Evolutionary conservation across 2,329 filamentous ascomycete species (phyloP).

Genomic region (Monilinia fructigena): DNA sequence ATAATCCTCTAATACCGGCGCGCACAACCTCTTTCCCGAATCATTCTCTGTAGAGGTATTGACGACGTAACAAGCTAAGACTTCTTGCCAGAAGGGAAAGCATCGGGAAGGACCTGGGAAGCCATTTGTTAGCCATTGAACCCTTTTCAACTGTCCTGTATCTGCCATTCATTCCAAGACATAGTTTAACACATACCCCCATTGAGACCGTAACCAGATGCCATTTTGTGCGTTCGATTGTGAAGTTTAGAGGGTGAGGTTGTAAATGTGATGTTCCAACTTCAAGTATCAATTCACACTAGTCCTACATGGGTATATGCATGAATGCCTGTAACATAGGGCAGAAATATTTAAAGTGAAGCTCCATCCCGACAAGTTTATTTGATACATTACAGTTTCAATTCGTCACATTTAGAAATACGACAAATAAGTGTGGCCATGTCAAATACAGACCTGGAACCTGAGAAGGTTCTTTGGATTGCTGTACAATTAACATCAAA

Average conservation of each 20-base stretch:
- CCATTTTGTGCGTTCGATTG: slow-evolving; percentile 52
- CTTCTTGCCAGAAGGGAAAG: slow-evolving; percentile 99
- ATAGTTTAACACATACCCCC: slow-evolving; percentile 61
- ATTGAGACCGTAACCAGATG: slow-evolving; percentile 78
- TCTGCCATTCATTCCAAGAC: background rate
- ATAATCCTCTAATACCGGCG: slow-evolving; percentile 86
- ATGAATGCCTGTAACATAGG: slow-evolving; percentile 1
- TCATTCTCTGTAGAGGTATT: slow-evolving; percentile 79
- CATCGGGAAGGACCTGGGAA: slow-evolving; percentile 59
- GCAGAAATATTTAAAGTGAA: background rate
- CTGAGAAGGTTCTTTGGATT: slow-evolving; percentile 69
- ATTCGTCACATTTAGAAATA: slow-evolving; percentile 4
- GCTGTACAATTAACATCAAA: slow-evolving; percentile 68
- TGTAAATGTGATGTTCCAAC: slow-evolving; percentile 33
- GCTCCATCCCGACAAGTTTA: slow-evolving; percentile 20
- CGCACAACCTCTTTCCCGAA: slow-evolving; percentile 84
- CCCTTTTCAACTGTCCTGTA: background rate
- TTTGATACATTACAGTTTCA: background rate
- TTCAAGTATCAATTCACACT: slow-evolving; percentile 10
- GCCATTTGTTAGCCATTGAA: slow-evolving; percentile 33
- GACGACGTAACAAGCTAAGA: slow-evolving; percentile 96
- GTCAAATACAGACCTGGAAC: slow-evolving; percentile 50
- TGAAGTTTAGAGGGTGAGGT: slow-evolving; percentile 25
- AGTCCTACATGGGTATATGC: slow-evolving; percentile 7
- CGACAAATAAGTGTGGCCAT: slow-evolving; percentile 31